Evolutionary conservation across 2,329 filamentous ascomycete genomes (phyloP).

Genomic region (Cordyceps fumosorosea): DNA sequence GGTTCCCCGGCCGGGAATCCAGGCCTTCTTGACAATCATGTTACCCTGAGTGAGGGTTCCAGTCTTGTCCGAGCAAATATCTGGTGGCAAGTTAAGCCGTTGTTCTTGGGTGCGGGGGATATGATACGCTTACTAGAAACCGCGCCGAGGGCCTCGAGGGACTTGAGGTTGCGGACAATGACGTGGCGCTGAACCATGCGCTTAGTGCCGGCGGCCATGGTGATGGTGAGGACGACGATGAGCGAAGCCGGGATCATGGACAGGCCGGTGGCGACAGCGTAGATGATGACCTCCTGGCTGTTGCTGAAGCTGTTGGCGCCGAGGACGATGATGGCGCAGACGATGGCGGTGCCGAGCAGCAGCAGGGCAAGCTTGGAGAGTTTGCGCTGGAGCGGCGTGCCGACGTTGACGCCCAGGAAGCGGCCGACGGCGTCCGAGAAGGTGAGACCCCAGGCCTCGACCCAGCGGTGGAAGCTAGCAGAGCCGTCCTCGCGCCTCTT

Average conservation of each 20-base stretch:
- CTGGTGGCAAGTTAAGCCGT: constrained; percentile 22
- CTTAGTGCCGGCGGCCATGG: constrained; percentile 50
- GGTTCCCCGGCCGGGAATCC: constrained; percentile 41
- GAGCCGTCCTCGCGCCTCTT: constrained; percentile 39
- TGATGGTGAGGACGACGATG: constrained; percentile 49
- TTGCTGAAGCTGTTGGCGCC: constrained; percentile 35
- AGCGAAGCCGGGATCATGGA: constrained; percentile 47
- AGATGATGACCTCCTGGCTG: constrained; percentile 35
- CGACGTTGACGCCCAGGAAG: constrained; percentile 46
- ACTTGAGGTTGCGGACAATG: constrained; percentile 45
- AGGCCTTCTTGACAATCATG: constrained; percentile 49
- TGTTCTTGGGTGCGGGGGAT: not conserved
- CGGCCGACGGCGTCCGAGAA: constrained; percentile 30
- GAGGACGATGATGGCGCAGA: constrained; percentile 40
- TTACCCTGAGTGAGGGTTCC: constrained; percentile 48
- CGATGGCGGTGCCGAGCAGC: constrained; percentile 53
- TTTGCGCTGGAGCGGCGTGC: constrained; percentile 64
- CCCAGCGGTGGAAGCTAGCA: constrained; percentile 24
- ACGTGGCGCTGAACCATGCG: constrained; percentile 47
- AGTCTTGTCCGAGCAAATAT: constrained; percentile 53
- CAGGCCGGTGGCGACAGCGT: constrained; percentile 39
- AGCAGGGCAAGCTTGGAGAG: constrained; percentile 62
- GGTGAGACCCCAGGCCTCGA: constrained; percentile 33
- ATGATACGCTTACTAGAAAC: constrained; percentile 36
- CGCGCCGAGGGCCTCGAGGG: constrained; percentile 47